Base-by-base conservation (phyloP, 228 moss, liverwort and hornwort species). In the Sphagnum magellanicum region DNA sequence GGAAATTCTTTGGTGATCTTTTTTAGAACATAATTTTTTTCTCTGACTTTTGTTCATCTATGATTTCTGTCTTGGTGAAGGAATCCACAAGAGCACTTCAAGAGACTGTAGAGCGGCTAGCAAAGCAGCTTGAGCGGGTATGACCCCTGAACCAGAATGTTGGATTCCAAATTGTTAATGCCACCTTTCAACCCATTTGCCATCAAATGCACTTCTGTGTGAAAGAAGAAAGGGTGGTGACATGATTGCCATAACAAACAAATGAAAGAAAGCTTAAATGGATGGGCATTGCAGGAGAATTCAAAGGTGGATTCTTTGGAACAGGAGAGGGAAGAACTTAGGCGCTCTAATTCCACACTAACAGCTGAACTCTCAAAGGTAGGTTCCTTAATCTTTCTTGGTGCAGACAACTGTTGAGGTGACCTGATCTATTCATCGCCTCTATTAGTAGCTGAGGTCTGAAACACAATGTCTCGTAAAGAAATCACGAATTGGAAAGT, bases 31-130 rank as follows among this genome's bases (percentile, higher is more conserved):
- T 32, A 32, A 32, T 32, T 3, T 0, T 32, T 32, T 32, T 32
- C 32, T 32, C 32, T 32, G 32, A 32, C 32, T 32, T 32, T 32
- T 32, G 1, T 32, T 32, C 32, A 32, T 2, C 32, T 32, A 32
- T 32, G 32, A 32, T 32, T 32, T 32, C 32, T 32, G 32, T 32
- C 32, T 32, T 55, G 55, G 12, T 55, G 55, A 60, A 79, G 79
- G 83, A 81, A 51, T 86, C 84, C 12, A 72, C 85, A 4, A 79
- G 82, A 15, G 74, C 78, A 6, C 79, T 89, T 58, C 93, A 91
- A 52, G 89, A 94, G 66, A 91, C 89, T 8, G 80, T 94, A 12
- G 93, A 91, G 12, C 83, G 87, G 52, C 84, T 94, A 16, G 85
- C 79, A 11, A 94, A 86, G 72, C 89, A 85, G 50, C 75, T 89